phyloP scores from a whole-genome alignment of 352 stramenopile species.

The Halophytophthora batemanensis region DNA sequence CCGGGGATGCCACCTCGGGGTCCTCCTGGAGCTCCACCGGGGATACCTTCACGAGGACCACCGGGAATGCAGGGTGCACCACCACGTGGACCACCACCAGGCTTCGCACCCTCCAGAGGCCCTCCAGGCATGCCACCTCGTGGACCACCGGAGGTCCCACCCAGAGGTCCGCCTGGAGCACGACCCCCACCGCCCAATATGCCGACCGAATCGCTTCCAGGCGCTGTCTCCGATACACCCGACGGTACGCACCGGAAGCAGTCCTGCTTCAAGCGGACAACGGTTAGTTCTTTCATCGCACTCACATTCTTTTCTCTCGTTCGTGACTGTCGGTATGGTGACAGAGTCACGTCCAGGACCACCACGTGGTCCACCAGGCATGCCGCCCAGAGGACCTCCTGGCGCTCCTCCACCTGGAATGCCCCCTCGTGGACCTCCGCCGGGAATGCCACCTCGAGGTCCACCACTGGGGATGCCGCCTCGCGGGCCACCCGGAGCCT shows the following conservation, averaged over 20 bases:
- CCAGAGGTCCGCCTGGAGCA: constrained; percentile 1
- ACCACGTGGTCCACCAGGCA: constrained; percentile 31
- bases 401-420: constrained; percentile 18
- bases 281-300: background rate
- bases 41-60: constrained; percentile 7
- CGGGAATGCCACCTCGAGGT: constrained; percentile 20
- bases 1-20: constrained; percentile 19
- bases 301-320: constrained; percentile 5
- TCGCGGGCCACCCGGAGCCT: constrained; percentile 18
- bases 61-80: constrained; percentile 14
- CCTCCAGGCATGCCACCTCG: constrained; percentile 16
- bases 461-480: constrained; percentile 19
- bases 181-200: background rate
- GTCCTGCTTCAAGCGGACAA: too few relatives aligned
- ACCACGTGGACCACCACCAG: constrained; percentile 11
- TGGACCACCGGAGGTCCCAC: constrained; percentile 10
- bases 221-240: constrained; percentile 2
- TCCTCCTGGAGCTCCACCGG: constrained; percentile 12
- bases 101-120: constrained; percentile 12
- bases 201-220: constrained; percentile 3
- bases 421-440: constrained; percentile 24
- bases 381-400: constrained; percentile 25
- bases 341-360: constrained; percentile 11
- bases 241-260: constrained; percentile 8
- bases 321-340: background rate